These are phyloP conservation scores for Psilocybe cyanescens DNA, from an alignment of 768 basidiomycete genomes.

Conservation along the genomic window DNA sequence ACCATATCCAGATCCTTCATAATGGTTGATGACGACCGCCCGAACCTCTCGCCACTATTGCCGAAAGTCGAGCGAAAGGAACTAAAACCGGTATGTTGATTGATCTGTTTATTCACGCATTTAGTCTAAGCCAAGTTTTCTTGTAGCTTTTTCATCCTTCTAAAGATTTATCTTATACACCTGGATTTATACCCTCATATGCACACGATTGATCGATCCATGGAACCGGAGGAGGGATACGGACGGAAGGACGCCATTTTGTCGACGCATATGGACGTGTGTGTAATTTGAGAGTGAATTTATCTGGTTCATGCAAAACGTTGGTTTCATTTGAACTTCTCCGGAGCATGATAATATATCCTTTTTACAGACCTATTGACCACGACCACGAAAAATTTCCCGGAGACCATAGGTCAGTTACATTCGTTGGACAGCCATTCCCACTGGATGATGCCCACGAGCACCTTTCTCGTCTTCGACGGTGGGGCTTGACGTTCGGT, in stretches of 20 bases:
- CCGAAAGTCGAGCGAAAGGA: neutral
- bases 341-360: slow-evolving; percentile 10
- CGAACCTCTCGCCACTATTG: neutral
- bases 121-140: neutral
- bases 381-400: slow-evolving; percentile 74
- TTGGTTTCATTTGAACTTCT: slow-evolving; percentile 35
- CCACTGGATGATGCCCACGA: slow-evolving; percentile 87
- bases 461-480: slow-evolving; percentile 76
- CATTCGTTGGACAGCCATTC: slow-evolving; percentile 92
- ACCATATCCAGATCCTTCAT: slow-evolving; percentile 46
- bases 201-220: slow-evolving; percentile 75
- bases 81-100: neutral
- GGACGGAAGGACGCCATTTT: slow-evolving; percentile 77
- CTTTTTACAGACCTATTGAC: slow-evolving; percentile 59
- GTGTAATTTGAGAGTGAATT: slow-evolving; percentile 79
- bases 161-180: slow-evolving; percentile 39
- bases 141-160: slow-evolving; percentile 49
- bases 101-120: neutral
- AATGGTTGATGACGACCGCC: slow-evolving; percentile 37
- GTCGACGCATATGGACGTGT: slow-evolving; percentile 82
- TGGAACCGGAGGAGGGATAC: slow-evolving; percentile 59
- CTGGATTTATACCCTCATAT: slow-evolving; percentile 53
- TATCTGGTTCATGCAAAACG: slow-evolving; percentile 86
- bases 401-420: slow-evolving; percentile 62
- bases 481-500: slow-evolving; percentile 92